Evolutionary conservation across 2,329 filamentous ascomycete genomes (phyloP), one percentile per base, ranked within the genome.

Genomic region (Davidsoniella eucalypti): DNA sequence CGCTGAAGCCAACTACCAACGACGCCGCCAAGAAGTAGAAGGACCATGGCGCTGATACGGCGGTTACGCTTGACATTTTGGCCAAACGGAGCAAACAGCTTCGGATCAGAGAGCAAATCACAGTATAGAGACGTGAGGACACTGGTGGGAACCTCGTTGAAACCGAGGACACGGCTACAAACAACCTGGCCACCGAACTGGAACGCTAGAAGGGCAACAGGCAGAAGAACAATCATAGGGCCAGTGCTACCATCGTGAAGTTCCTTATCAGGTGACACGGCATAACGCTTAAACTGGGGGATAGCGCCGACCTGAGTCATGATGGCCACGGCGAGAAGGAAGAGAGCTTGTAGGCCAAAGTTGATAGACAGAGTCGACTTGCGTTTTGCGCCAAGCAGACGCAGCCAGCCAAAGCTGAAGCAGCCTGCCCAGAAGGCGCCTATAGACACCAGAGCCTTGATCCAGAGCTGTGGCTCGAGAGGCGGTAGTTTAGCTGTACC

Each of bases 121-220:
- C 68, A 72, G 57, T 74, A 72, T 38, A 72, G 61, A 51, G 67
- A 71, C n/a, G 73, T 76, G 38, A 75, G 58, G 8, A 76, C 73
- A 44, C 69, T 72, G 0, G 72, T 71, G 1, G 73, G 73, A 42
- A 76, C 61, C 58, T 75, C 73, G 50, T 69, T 70, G 56, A 69
- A 71, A 7, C 70, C 70, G 17, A 76, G 61, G 10, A 67, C 59
- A 16, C 73, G 64, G 36, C 67, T 70, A 36, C 63, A 63, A 17
- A 71, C 70, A 53, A 75, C 74, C 59, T 75, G 71, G 40, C 72
- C 71, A 3, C 70, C 71, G 44, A 65, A 67, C 56, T 76, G 71
- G 55, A 75, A 72, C 2, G 72, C 72, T 1, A 79, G 62, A 26
- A 72, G 64, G 1, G 60, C 64, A 7, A 75, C 60, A 1, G 66